phyloP scores from a whole-genome alignment of 2,329 filamentous ascomycete genomes.

The Tympanopsis confertula region DNA sequence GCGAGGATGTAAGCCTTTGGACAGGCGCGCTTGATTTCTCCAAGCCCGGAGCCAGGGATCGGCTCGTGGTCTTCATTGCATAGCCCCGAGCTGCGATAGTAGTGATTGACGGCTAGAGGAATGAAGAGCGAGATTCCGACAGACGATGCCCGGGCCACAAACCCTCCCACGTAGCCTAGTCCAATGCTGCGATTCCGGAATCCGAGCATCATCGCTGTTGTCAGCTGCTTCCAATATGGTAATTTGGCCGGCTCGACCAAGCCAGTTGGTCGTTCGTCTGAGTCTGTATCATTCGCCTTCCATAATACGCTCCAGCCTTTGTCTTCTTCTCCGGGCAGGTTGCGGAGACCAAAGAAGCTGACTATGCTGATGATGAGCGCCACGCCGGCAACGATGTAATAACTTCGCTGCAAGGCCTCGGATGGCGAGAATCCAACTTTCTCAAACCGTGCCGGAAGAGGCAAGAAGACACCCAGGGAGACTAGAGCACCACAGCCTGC shows the following conservation, averaged over 20 bases:
- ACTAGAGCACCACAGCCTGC: conserved; percentile 51
- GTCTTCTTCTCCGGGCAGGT: conserved; percentile 40
- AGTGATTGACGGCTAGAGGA: conserved; percentile 51
- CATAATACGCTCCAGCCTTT: conserved; percentile 29
- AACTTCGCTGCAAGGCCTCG: conserved; percentile 41
- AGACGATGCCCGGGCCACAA: conserved; percentile 52
- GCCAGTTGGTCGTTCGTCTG: no score
- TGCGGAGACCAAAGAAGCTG: conserved; percentile 43
- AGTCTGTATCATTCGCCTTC: background rate
- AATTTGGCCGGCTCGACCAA: background rate
- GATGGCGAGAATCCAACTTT: conserved; percentile 33
- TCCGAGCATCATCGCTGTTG: conserved; percentile 32
- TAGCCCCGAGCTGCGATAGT: conserved; percentile 42
- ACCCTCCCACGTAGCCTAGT: conserved; percentile 51
- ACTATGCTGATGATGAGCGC: conserved; percentile 39
- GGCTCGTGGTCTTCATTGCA: conserved; percentile 31
- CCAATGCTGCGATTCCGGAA: conserved; percentile 43
- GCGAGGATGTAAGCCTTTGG: conserved; percentile 52
- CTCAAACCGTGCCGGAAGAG: conserved; percentile 47
- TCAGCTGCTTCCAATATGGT: background rate
- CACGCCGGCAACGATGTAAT: conserved; percentile 45
- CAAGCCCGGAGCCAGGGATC: conserved; percentile 15
- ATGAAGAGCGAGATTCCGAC: conserved; percentile 57
- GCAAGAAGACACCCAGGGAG: conserved; percentile 44
- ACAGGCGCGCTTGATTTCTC: conserved; percentile 45